Base-by-base conservation (phyloP, 345 rosid species). In the Salix purpurea region DNA sequence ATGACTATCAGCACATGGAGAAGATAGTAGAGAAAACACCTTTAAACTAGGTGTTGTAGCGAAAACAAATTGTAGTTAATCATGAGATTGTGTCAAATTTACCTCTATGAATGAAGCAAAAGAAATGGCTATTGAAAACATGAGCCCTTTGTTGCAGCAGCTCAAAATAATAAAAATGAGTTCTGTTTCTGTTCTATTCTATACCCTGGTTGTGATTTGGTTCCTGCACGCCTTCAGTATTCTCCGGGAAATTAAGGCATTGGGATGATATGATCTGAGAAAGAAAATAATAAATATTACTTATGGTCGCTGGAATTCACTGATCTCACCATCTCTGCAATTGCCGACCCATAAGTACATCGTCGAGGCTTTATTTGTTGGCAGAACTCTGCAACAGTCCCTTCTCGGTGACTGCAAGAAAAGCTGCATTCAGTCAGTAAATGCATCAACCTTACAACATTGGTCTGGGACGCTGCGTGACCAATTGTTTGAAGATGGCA, bases 361-460 rank as follows among this genome's bases (percentile, higher is more conserved):
- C 16, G 85, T 77, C 42, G 86, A 65, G 68, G 84, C 74, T 77
- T 85, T 89, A 15, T 82, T 83, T 28, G 91, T 79, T 15, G 92
- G 94, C 58, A 95, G 75, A 60, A 93, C 82, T 83, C 93, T 88
- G 84, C 97, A 93, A 62, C 94, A 93, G 69, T 95, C 94, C 75
- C 94, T 90, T 71, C 94, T 92, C 1, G 92, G 92, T 58, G 96
- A 86, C 96, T 92, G 91, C 85, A 80, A 75, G 78, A 73, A 26
- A 72, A 56, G 52, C 28, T 58, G 65, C 48, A 54, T 42, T 42
- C 34, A 12, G 50, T 73, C 61, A 70, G 66, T 12, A 44, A 56
- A 42, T 32, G 62, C 39, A 24, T 74, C 52, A 48, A 24, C 28
- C 12, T 12, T 36, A 37, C 14, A 18, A 5, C 7, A 67, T 52